A percentile compares a stretch with the other conserved stretches of the same genome.
Evolutionary conservation across 352 stramenopile species (phyloP).

Genomic region (Phytophthora agathidicida): DNA sequence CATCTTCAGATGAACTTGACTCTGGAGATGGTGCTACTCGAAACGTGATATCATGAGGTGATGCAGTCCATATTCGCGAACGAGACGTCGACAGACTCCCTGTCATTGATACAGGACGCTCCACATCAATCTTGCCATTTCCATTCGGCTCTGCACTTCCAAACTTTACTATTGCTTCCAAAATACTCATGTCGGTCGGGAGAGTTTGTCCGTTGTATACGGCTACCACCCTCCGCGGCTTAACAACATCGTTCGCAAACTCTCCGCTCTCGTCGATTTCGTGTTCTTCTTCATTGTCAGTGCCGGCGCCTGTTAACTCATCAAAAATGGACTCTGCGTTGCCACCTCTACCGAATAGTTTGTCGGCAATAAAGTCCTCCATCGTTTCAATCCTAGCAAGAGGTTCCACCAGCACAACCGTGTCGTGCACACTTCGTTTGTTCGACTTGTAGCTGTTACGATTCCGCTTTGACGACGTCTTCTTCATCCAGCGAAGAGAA

Average conservation of each 20-base stretch:
- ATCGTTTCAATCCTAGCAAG: slow-evolving; percentile 80
- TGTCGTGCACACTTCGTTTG: slow-evolving; percentile 57
- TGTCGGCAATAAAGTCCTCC: slow-evolving; percentile 76
- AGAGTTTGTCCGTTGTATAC: slow-evolving; percentile 46
- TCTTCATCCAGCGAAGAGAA: slow-evolving; percentile 35
- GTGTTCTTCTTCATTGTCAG: slow-evolving; percentile 31
- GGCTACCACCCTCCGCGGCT: slow-evolving; percentile 48
- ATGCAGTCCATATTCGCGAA: slow-evolving; percentile 45
- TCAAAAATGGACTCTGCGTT: slow-evolving; percentile 38
- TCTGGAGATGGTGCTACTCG: slow-evolving; percentile 36
- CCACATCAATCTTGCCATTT: slow-evolving; percentile 9
- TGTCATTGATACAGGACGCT: not conserved
- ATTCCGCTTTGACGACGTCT: slow-evolving; percentile 21
- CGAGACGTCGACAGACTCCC: not conserved
- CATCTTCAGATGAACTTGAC: slow-evolving; percentile 10
- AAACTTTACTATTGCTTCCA: slow-evolving; percentile 75
- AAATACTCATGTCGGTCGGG: slow-evolving; percentile 52
- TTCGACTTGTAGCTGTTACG: slow-evolving; percentile 40
- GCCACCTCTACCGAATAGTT: slow-evolving; percentile 52
- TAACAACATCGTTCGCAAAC: slow-evolving; percentile 32
- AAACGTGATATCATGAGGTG: slow-evolving; percentile 70
- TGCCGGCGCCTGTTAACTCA: slow-evolving; percentile 23
- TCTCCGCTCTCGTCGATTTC: slow-evolving; percentile 29
- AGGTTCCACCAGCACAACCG: slow-evolving; percentile 77
- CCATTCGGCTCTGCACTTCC: not conserved